Conservation (phyloP, 108 stramenopile genomes). For the Fistulifera pelliculosa region DNA sequence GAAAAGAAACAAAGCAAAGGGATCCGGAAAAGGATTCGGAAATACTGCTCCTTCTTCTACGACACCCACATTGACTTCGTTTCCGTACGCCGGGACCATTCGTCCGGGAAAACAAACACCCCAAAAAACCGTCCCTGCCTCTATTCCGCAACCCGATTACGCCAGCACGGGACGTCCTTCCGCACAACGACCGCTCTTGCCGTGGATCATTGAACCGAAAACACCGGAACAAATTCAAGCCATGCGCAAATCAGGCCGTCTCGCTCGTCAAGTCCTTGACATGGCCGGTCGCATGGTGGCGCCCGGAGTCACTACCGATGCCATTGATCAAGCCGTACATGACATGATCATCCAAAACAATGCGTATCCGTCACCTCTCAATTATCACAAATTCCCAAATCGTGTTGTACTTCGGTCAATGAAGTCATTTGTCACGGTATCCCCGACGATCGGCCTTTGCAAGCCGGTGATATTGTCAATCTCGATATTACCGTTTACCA, state of each 20-base stretch:
- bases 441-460: constrained; percentile 81
- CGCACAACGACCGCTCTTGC: constrained; percentile 22
- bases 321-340: constrained; percentile 91
- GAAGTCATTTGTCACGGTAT: constrained; percentile 99
- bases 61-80: constrained; percentile 6
- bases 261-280: constrained; percentile 90
- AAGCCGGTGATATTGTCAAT: constrained; percentile 93
- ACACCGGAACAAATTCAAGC: constrained; percentile 79
- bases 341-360: constrained; percentile 57
- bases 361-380: constrained; percentile 94
- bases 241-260: constrained; percentile 81
- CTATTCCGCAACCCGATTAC: constrained; percentile 69
- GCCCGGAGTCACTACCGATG: constrained; percentile 87
- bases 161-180: constrained; percentile 61
- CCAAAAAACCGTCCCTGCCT: constrained; percentile 39
- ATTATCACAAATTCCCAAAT: constrained; percentile 98
- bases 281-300: constrained; percentile 72
- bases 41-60: neutral
- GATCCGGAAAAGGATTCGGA: constrained; percentile 23
- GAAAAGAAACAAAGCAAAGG: constrained; percentile 38
- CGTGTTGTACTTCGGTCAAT: constrained; percentile 96
- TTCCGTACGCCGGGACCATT: constrained; percentile 67
- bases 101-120: constrained; percentile 61
- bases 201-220: constrained; percentile 88
- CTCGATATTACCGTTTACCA: constrained; percentile 90